phyloP scores from a whole-genome alignment of 164 flowering plant genomes.

The Brasenia schreberi region DNA sequence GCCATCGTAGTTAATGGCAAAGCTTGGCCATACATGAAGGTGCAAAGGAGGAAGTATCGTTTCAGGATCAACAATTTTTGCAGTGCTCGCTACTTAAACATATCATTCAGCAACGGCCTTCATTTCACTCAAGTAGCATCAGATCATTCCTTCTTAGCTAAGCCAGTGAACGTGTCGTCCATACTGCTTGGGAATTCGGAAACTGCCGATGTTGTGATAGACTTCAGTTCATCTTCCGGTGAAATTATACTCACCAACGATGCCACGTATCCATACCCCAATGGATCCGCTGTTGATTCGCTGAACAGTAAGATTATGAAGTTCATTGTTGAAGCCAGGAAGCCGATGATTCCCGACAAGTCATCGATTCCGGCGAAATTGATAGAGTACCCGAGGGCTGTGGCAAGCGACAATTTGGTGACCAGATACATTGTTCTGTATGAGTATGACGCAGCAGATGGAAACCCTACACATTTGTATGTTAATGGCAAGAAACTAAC shows the following conservation, averaged over 20 bases:
- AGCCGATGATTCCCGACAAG: too few relatives aligned
- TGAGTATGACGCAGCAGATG: slow-evolving; percentile 47
- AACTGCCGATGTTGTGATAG: slow-evolving; percentile 70
- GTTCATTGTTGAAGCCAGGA: too few relatives aligned
- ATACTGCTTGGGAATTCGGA: slow-evolving; percentile 69
- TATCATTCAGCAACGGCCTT: slow-evolving; percentile 45
- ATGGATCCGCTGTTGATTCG: slow-evolving; percentile 53
- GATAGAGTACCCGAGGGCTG: slow-evolving; percentile 35
- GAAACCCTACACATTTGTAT: slow-evolving; percentile 65
- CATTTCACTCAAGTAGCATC: slow-evolving; percentile 50
- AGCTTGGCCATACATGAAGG: slow-evolving; percentile 53
- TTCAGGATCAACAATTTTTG: slow-evolving; percentile 75
- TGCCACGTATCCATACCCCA: slow-evolving; percentile 69
- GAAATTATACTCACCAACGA: slow-evolving; percentile 42
- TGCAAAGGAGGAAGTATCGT: slow-evolving; percentile 48
- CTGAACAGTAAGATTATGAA: slow-evolving; percentile 65
- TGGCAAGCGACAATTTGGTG: slow-evolving; percentile 10
- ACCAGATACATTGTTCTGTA: slow-evolving; percentile 68
- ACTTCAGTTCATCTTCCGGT: slow-evolving; percentile 48
- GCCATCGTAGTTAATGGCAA: slow-evolving; percentile 34
- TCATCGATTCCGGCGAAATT: slow-evolving; percentile 22
- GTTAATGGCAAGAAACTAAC: slow-evolving; percentile 56
- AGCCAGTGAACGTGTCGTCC: slow-evolving; percentile 20
- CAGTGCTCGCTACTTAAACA: slow-evolving; percentile 65
- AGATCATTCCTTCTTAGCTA: slow-evolving; percentile 43